Percentiles rank a stretch among this genome's conserved stretches.
Evolutionary conservation across 805 yeast genomes (phyloP).

Genomic region (Candida taoyuanica): DNA sequence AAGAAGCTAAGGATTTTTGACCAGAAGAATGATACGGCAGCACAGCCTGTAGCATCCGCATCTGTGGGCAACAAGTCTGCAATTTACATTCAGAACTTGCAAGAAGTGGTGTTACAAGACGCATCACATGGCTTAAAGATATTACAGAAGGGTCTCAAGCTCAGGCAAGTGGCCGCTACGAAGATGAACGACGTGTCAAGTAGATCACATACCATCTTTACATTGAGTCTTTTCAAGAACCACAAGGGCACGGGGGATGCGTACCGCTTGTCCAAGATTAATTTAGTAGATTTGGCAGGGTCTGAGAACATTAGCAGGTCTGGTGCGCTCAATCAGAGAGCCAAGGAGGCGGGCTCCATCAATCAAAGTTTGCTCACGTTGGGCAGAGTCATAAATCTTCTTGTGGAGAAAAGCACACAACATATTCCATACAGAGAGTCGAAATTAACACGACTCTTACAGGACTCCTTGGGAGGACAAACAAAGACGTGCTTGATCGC

Average conservation of each 20-base stretch:
- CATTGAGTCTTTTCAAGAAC: conserved; percentile 52
- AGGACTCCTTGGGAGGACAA: conserved; percentile 82
- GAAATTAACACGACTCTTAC: conserved; percentile 66
- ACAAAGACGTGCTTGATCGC: conserved; percentile 87
- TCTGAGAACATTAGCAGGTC: conserved; percentile 85
- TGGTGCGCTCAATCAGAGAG: conserved; percentile 82
- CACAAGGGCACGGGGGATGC: conserved; percentile 38
- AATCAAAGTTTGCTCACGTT: conserved; percentile 83
- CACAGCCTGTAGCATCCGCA: conserved; percentile 2
- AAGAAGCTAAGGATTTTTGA: conserved; percentile 55
- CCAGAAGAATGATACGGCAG: conserved; percentile 16
- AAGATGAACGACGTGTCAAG: conserved; percentile 70
- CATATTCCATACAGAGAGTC: conserved; percentile 88
- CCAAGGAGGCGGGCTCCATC: conserved; percentile 90
- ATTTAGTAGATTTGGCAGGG: conserved; percentile 92
- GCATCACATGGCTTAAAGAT: conserved; percentile 53
- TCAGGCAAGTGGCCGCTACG: conserved; percentile 66
- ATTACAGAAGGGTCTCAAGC: conserved; percentile 51
- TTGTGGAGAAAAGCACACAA: conserved; percentile 52
- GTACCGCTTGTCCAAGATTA: conserved; percentile 63
- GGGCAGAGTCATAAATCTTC: conserved; percentile 80
- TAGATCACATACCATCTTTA: conserved; percentile 74
- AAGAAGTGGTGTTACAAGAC: conserved; percentile 51
- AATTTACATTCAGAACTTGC: conserved; percentile 59
- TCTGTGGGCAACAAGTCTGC: conserved; percentile 18